Conservation (phyloP, 345 rosid genomes). For the Orychophragmus violaceus region DNA sequence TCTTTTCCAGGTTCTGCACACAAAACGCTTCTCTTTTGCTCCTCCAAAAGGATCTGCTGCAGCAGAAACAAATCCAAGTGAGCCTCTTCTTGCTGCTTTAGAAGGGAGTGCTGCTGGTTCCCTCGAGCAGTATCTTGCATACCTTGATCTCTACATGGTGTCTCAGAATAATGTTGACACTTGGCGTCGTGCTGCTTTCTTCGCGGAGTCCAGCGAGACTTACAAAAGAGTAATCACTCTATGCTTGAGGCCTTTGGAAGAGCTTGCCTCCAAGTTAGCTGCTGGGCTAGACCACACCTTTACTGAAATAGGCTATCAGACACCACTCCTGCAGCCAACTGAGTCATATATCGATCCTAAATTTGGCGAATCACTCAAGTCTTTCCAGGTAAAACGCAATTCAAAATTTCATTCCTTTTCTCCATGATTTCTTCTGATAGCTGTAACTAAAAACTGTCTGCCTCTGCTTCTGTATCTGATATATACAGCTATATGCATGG, state of each 20-base stretch:
- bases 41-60: slow-evolving; percentile 98
- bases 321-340: slow-evolving; percentile 43
- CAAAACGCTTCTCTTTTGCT: slow-evolving; percentile 70
- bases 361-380: slow-evolving; percentile 46
- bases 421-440: background rate
- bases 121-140: slow-evolving; percentile 74
- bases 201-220: slow-evolving; percentile 87
- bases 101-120: slow-evolving; percentile 69
- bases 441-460: background rate
- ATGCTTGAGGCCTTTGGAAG: slow-evolving; percentile 75
- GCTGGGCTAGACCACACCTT: slow-evolving; percentile 52
- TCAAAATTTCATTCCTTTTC: background rate
- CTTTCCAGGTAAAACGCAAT: slow-evolving; percentile 59
- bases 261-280: slow-evolving; percentile 59
- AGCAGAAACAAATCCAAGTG: slow-evolving; percentile 94
- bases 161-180: slow-evolving; percentile 87
- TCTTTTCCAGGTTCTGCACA: slow-evolving; percentile 55
- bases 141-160: slow-evolving; percentile 92
- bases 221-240: slow-evolving; percentile 71
- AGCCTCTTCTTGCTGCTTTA: slow-evolving; percentile 80
- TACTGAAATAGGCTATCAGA: slow-evolving; percentile 35
- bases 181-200: slow-evolving; percentile 96
- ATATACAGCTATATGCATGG: slow-evolving; percentile 71
- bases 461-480: background rate
- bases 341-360: slow-evolving; percentile 44